Conservation (phyloP, 1,284 basidiomycete species). For the Melanopsichium pennsylvanicum region DNA sequence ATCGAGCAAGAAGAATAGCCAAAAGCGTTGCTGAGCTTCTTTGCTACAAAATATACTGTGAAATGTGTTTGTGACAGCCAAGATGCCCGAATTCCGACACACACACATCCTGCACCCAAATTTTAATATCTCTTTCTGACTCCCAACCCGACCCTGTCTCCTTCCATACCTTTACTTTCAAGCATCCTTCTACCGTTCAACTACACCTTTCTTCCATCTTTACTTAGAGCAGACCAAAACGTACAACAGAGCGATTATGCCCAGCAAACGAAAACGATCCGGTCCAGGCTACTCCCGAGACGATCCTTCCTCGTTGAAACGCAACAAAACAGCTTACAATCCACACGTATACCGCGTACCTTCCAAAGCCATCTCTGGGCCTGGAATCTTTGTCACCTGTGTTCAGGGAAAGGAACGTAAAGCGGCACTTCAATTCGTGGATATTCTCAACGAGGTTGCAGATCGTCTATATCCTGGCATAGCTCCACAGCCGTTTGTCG, state of each 20-base stretch:
- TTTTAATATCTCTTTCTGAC: not conserved
- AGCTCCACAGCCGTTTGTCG: conserved; percentile 5
- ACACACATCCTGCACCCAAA: conserved; percentile 5
- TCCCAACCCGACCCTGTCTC: too few species aligned
- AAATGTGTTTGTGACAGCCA: too few species aligned
- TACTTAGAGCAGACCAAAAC: too few species aligned
- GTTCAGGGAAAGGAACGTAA: conserved; percentile 57
- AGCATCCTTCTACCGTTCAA: too few species aligned
- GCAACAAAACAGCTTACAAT: conserved; percentile 25
- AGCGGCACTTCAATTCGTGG: conserved; percentile 57
- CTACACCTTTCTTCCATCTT: too few species aligned
- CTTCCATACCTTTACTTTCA: too few species aligned
- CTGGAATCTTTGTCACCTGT: conserved; percentile 58
- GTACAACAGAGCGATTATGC: conserved; percentile 9
- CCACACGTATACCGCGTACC: conserved; percentile 31
- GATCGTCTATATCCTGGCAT: conserved; percentile 49
- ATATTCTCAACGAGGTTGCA: conserved; percentile 55
- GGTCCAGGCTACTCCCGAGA: conserved; percentile 40
- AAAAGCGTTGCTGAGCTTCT: not conserved
- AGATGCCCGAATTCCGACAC: conserved; percentile 12
- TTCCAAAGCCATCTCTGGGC: conserved; percentile 41
- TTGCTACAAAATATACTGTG: too few species aligned
- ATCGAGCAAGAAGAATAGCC: too few species aligned
- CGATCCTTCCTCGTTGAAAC: conserved; percentile 8
- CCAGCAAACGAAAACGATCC: conserved; percentile 39